Evolutionary conservation across 2,329 filamentous ascomycete genomes (phyloP).

Genomic region (Botrytis tulipae): DNA sequence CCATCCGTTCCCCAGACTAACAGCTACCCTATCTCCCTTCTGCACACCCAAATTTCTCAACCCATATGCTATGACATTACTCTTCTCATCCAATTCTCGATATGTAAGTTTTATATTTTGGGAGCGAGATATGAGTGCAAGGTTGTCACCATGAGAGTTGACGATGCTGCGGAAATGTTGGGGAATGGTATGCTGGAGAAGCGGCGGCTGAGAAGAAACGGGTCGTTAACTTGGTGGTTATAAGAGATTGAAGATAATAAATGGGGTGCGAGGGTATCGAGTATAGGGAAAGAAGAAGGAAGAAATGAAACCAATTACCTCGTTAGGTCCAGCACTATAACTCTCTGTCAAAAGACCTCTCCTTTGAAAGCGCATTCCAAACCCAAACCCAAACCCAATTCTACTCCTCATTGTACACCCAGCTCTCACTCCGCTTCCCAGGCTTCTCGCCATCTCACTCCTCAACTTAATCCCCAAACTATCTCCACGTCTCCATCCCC

Average conservation of each 20-base stretch:
- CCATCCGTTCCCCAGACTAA: constrained; percentile 80
- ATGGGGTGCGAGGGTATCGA: neutral
- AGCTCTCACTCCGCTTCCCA: neutral
- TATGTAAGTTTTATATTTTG: constrained; percentile 61
- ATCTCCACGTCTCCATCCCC: neutral
- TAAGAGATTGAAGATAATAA: neutral
- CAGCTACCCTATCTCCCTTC: constrained; percentile 81
- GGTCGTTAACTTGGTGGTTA: neutral
- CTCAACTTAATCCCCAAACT: neutral
- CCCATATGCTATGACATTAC: constrained; percentile 72
- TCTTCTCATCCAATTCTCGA: constrained; percentile 68
- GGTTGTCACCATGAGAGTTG: constrained; percentile 60
- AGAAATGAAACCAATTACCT: constrained; percentile 34
- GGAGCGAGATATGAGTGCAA: constrained; percentile 54
- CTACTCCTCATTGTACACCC: neutral
- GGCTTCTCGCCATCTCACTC: neutral
- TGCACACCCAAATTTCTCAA: constrained; percentile 68
- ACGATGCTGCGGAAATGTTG: constrained; percentile 70
- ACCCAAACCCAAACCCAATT: neutral
- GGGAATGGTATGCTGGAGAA: constrained; percentile 67
- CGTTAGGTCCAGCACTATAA: constrained; percentile 38
- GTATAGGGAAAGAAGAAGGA: constrained; percentile 10
- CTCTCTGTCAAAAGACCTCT: constrained; percentile 38
- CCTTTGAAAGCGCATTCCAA: constrained; percentile 9
- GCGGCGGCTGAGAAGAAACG: constrained; percentile 54